Percentiles rank a stretch among this genome's conserved stretches.
phyloP scores from a whole-genome alignment of 495 filamentous ascomycete species.

The Xylaria acuta region DNA sequence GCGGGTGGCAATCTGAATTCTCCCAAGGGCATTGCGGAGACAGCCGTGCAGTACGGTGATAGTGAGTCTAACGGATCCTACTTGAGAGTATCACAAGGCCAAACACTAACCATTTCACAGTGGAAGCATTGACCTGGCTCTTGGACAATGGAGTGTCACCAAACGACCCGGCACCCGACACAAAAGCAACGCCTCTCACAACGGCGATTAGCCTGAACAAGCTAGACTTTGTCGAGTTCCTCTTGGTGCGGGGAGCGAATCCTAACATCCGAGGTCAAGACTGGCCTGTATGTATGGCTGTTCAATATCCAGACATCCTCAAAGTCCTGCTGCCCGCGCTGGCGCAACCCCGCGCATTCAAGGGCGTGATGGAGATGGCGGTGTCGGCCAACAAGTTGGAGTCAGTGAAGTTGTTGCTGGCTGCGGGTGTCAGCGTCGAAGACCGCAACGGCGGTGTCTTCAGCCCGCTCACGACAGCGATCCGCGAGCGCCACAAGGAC shows the following conservation, averaged over 20 bases:
- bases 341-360: conserved; percentile 52
- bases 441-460: conserved; percentile 65
- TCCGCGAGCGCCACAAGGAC: conserved; percentile 56
- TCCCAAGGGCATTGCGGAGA: conserved; percentile 63
- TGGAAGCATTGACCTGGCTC: conserved; percentile 55
- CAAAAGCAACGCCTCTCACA: conserved; percentile 56
- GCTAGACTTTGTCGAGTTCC: conserved; percentile 52
- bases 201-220: conserved; percentile 60
- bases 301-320: conserved; percentile 53
- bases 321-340: conserved; percentile 52
- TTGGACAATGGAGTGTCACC: conserved; percentile 55
- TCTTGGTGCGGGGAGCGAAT: conserved; percentile 58
- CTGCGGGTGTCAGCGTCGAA: conserved; percentile 57
- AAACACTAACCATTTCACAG: conserved; percentile 16
- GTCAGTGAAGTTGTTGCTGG: conserved; percentile 53
- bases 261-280: conserved; percentile 59
- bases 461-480: conserved; percentile 60
- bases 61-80: conserved; percentile 2
- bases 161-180: conserved; percentile 55
- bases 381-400: conserved; percentile 56
- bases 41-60: conserved; percentile 58
- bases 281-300: conserved; percentile 63
- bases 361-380: conserved; percentile 63
- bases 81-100: background rate
- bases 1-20: conserved; percentile 57